Evolutionary conservation across 768 basidiomycete genomes (phyloP).

Genomic region (Cystobasidium ongulense): DNA sequence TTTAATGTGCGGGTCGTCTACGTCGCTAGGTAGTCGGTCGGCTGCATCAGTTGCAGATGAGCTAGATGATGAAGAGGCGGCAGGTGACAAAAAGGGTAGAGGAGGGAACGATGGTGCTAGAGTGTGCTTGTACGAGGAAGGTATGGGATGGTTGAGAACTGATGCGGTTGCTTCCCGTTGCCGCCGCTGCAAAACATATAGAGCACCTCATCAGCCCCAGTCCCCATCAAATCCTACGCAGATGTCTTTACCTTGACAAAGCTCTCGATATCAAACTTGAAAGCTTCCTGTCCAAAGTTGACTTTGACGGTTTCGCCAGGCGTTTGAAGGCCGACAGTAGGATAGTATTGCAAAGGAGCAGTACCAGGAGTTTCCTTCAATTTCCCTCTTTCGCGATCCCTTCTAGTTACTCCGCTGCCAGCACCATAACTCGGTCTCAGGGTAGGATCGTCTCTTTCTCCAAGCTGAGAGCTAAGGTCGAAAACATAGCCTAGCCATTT

Average conservation of each 20-base stretch:
- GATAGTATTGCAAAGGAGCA: slow-evolving; percentile 54
- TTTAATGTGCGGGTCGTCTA: background rate
- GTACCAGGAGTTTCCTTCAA: background rate
- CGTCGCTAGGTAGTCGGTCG: background rate
- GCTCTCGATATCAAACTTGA: slow-evolving; percentile 82
- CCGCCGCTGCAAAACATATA: background rate
- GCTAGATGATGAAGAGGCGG: background rate
- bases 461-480: background rate
- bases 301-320: slow-evolving; percentile 65
- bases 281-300: slow-evolving; percentile 80
- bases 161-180: background rate
- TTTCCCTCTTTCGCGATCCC: slow-evolving; percentile 1
- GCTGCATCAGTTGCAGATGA: background rate
- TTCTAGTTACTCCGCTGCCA: background rate
- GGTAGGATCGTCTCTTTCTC: background rate
- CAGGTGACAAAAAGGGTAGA: background rate
- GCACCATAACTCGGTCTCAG: background rate
- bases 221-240: background rate
- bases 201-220: background rate
- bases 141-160: background rate
- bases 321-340: slow-evolving; percentile 80
- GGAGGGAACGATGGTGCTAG: background rate
- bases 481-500: slow-evolving; percentile 41
- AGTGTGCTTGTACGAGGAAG: background rate
- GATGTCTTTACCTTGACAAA: slow-evolving; percentile 48